These are phyloP conservation scores for Millerozyma miso DNA, from an alignment of 805 yeast species.

Conservation along the genomic window DNA sequence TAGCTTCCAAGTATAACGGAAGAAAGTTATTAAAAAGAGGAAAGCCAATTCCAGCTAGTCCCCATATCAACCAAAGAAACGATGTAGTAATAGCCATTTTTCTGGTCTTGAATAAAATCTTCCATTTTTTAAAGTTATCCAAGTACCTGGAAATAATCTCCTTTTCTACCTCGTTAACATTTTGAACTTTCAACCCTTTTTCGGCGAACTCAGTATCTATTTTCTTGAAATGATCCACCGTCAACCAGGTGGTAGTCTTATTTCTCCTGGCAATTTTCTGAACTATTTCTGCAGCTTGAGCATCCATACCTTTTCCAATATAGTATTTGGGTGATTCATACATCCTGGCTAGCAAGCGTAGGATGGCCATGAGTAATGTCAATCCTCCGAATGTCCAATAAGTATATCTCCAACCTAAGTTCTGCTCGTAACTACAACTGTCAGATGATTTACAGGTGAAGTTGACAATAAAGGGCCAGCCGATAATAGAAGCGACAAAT, in stretches of 20 bases:
- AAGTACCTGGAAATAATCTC: constrained; percentile 16
- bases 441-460: constrained; percentile 33
- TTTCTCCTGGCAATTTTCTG: constrained; percentile 39
- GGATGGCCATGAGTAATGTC: constrained; percentile 27
- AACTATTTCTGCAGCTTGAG: constrained; percentile 36
- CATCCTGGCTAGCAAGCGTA: constrained; percentile 23
- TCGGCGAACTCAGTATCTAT: constrained; percentile 30
- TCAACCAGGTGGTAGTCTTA: constrained; percentile 33
- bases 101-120: constrained; percentile 36
- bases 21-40: constrained; percentile 46
- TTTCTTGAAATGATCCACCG: constrained; percentile 37
- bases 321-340: constrained; percentile 52
- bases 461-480: constrained; percentile 49
- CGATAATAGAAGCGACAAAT: constrained; percentile 41
- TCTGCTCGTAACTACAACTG: constrained; percentile 37
- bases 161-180: constrained; percentile 10
- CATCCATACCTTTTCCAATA: constrained; percentile 45
- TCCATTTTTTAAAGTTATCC: constrained; percentile 16
- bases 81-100: constrained; percentile 34
- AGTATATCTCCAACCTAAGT: constrained; percentile 56
- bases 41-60: constrained; percentile 46
- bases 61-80: constrained; percentile 41
- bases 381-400: constrained; percentile 43
- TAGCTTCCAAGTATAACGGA: constrained; percentile 40
- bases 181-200: not conserved